A percentile compares a stretch with the other conserved stretches of the same genome.
These are phyloP conservation scores for Zygnema circumcarinatum DNA, from an alignment of 139 green algal genomes.

Conservation along the genomic window DNA sequence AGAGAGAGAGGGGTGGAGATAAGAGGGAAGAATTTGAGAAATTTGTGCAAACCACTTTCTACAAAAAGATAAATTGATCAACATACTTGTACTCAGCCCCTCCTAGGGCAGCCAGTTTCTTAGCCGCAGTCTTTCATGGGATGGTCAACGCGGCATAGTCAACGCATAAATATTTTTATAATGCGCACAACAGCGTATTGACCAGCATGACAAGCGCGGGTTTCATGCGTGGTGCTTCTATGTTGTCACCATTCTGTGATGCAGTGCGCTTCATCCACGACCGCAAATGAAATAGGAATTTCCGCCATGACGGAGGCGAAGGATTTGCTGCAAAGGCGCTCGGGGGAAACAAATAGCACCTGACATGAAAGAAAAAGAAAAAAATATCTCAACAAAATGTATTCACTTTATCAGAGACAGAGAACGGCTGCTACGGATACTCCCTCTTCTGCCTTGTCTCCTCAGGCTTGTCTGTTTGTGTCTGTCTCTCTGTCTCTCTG, in stretches of 20 bases:
- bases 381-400: conserved; percentile 30
- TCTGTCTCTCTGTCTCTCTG: not conserved
- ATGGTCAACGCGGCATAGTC: too few relatives aligned
- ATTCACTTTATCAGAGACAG: not conserved
- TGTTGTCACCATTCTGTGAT: conserved; percentile 85
- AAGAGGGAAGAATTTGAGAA: too few relatives aligned
- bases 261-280: conserved; percentile 75
- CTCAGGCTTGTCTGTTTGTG: not conserved
- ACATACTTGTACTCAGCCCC: too few relatives aligned
- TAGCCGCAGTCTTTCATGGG: too few relatives aligned
- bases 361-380: conserved; percentile 45
- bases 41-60: too few relatives aligned
- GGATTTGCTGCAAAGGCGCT: conserved; percentile 78
- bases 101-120: too few relatives aligned
- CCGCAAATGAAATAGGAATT: conserved; percentile 58
- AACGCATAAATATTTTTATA: too few relatives aligned
- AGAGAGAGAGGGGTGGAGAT: too few relatives aligned
- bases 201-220: too few relatives aligned
- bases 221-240: too few relatives aligned
- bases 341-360: conserved; percentile 89
- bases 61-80: too few relatives aligned
- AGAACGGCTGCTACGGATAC: not conserved
- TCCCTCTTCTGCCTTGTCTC: not conserved
- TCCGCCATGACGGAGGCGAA: conserved; percentile 73
- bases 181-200: too few relatives aligned